Percentiles rank a stretch among this genome's conserved stretches.
These are phyloP conservation scores for Sclerotinia borealis DNA, from an alignment of 2,329 filamentous ascomycete genomes.

Conservation along the genomic window DNA sequence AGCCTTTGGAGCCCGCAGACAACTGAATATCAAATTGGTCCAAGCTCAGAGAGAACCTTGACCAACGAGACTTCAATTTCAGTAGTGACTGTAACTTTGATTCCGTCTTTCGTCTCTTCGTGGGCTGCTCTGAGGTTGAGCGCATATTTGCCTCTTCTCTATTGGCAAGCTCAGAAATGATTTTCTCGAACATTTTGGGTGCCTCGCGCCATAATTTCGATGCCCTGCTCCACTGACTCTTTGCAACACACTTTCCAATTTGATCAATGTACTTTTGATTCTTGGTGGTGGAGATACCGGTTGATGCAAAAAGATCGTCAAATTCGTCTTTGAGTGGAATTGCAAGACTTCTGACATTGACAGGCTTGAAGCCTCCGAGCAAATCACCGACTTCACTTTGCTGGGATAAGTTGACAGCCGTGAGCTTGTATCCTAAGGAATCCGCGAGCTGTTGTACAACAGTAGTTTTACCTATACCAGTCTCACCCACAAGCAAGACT, in stretches of 20 bases:
- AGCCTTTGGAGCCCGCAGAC: constrained; percentile 63
- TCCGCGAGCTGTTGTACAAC: constrained; percentile 89
- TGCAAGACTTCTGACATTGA: constrained; percentile 81
- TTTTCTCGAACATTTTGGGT: constrained; percentile 75
- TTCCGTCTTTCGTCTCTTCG: constrained; percentile 62
- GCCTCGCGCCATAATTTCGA: constrained; percentile 85
- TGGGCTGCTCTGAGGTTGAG: constrained; percentile 51
- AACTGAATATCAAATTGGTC: constrained; percentile 77
- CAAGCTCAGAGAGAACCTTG: constrained; percentile 67
- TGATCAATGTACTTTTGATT: constrained; percentile 83
- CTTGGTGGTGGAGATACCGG: constrained; percentile 76
- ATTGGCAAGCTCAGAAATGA: constrained; percentile 50
- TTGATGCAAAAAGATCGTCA: constrained; percentile 78
- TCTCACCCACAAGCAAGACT: constrained; percentile 93
- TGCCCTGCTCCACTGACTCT: constrained; percentile 80
- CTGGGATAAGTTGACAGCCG: constrained; percentile 92
- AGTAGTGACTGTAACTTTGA: constrained; percentile 60
- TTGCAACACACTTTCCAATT: constrained; percentile 71
- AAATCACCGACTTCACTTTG: constrained; percentile 97
- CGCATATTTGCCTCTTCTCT: constrained; percentile 35
- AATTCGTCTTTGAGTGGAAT: constrained; percentile 92
- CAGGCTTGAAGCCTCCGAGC: constrained; percentile 91
- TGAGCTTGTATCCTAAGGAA: constrained; percentile 76
- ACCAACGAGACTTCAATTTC: constrained; percentile 64
- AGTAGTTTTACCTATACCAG: constrained; percentile 96